A percentile compares a stretch with the other conserved stretches of the same genome.
These are phyloP conservation scores for Phalaenopsis equestris DNA, from an alignment of 106 monocot genomes.

Conservation along the genomic window DNA sequence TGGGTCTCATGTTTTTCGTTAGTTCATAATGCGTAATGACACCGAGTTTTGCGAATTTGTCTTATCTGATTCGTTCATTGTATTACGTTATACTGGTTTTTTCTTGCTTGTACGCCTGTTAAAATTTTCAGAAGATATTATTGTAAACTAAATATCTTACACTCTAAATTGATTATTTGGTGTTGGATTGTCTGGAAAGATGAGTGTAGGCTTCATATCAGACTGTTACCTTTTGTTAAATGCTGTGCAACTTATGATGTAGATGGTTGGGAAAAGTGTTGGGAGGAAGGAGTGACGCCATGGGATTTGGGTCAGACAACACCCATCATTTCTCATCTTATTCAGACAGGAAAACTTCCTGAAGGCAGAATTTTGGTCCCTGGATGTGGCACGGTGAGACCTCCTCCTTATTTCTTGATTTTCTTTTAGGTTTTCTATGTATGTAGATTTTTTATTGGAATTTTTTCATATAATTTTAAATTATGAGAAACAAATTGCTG, in stretches of 20 bases:
- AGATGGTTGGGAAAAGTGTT: constrained; percentile 78
- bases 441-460: neutral
- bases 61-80: no score
- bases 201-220: neutral
- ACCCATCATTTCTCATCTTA: constrained; percentile 50
- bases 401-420: neutral
- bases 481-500: neutral
- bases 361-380: constrained; percentile 69
- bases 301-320: constrained; percentile 76
- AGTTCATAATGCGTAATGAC: no score
- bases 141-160: no score
- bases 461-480: neutral
- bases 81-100: no score
- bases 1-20: no score
- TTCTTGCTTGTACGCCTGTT: neutral
- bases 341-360: constrained; percentile 46
- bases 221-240: neutral
- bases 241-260: neutral
- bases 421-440: neutral
- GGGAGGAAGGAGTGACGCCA: constrained; percentile 64
- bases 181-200: neutral
- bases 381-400: constrained; percentile 76
- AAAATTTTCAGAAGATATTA: neutral
- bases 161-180: no score
- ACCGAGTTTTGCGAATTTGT: no score